Percentiles rank a stretch among this genome's conserved stretches.
These are phyloP conservation scores for Coemansia nantahalensis DNA, from an alignment of 192 early-diverging fungal genomes.

Conservation along the genomic window DNA sequence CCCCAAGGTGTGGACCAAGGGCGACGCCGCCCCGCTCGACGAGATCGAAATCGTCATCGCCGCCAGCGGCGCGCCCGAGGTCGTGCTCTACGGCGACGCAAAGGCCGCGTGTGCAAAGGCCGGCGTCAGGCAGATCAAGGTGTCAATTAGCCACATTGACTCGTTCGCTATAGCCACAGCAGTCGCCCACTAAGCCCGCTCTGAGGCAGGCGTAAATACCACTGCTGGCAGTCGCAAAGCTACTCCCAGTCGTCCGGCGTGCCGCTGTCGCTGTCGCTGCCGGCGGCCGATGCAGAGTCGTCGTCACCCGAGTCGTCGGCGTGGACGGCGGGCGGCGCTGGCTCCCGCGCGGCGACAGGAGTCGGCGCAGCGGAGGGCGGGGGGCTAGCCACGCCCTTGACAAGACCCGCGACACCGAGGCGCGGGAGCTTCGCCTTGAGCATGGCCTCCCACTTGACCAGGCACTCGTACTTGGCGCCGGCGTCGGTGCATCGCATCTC, in stretches of 20 bases:
- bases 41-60: constrained; percentile 84
- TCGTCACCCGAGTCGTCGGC: constrained; percentile 1
- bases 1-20: constrained; percentile 70
- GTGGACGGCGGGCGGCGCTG: too few species aligned
- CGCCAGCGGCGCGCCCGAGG: constrained; percentile 73
- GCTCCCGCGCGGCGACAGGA: too few species aligned
- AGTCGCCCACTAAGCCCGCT: constrained; percentile 55
- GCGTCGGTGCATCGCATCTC: constrained; percentile 36
- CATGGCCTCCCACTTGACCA: constrained; percentile 37
- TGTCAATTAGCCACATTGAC: constrained; percentile 92
- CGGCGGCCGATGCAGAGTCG: too few species aligned
- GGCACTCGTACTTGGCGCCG: constrained; percentile 13
- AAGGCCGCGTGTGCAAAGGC: constrained; percentile 66
- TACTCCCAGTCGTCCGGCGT: constrained; percentile 49
- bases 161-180: constrained; percentile 89
- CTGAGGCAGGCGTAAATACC: too few species aligned
- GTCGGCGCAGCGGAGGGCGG: background rate
- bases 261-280: constrained; percentile 7
- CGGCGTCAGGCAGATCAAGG: constrained; percentile 73
- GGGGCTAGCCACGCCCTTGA: constrained; percentile 12
- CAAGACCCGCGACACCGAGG: constrained; percentile 30
- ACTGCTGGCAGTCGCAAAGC: constrained; percentile 11
- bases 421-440: constrained; percentile 33
- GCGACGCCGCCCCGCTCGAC: constrained; percentile 79
- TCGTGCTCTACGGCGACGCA: constrained; percentile 80